Evolutionary conservation across 2,329 filamentous ascomycete species (phyloP).

Genomic region (Fusarium multiceps): DNA sequence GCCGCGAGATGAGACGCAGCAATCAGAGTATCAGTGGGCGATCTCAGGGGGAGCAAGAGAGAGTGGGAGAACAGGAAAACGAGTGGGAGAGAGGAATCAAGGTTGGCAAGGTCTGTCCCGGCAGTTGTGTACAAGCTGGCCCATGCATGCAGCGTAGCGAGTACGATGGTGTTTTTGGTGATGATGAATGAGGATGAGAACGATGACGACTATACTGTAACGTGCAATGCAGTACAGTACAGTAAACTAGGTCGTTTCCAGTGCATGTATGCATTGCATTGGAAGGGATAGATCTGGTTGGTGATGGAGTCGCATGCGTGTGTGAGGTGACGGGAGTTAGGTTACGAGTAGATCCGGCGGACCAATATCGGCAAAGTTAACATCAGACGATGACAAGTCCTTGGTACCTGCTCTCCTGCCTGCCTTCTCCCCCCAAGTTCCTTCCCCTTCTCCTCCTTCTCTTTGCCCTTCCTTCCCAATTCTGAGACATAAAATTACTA

Average conservation of each 20-base stretch:
- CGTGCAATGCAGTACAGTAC: neutral
- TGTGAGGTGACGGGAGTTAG: neutral
- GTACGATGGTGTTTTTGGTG: conserved; percentile 9
- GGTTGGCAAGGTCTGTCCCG: conserved; percentile 15
- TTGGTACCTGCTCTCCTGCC: neutral
- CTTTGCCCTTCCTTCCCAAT: neutral
- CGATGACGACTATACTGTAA: neutral
- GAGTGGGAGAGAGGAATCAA: neutral
- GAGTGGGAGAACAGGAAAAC: neutral
- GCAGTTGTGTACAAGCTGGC: conserved; percentile 27
- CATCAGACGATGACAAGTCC: neutral
- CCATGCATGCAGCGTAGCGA: conserved; percentile 24
- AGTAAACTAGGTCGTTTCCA: neutral
- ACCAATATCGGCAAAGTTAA: conserved; percentile 15
- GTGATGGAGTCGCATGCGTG: conserved; percentile 8
- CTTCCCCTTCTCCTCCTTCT: neutral
- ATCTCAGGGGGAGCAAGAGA: conserved; percentile 24
- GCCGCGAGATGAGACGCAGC: conserved; percentile 22
- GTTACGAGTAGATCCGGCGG: conserved; percentile 10
- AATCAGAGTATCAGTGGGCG: conserved; percentile 23
- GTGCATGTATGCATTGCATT: neutral
- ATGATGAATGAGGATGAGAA: conserved; percentile 2
- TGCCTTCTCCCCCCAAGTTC: neutral
- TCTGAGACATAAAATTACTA: conserved; percentile 12
- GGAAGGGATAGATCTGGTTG: conserved; percentile 5